A percentile compares a stretch with the other conserved stretches of the same genome.
Evolutionary conservation across 306 rosid species (phyloP).

Genomic region (Acacia crassicarpa): DNA sequence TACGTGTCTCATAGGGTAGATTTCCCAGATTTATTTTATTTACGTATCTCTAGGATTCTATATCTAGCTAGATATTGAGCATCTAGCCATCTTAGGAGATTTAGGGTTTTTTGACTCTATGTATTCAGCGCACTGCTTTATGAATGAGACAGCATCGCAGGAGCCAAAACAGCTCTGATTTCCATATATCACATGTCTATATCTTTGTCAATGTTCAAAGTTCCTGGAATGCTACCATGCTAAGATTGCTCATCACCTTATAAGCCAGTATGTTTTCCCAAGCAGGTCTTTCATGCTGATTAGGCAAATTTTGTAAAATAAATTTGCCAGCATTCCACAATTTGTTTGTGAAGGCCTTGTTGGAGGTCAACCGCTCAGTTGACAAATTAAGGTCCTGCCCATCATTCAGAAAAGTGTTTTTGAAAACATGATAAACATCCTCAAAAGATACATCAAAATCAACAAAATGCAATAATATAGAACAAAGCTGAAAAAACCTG

Average conservation of each 20-base stretch:
- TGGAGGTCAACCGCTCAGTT: slow-evolving; percentile 76
- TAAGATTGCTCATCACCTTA: slow-evolving; percentile 48
- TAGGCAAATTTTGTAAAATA: slow-evolving; percentile 82
- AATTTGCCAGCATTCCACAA: slow-evolving; percentile 98
- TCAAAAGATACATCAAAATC: slow-evolving; percentile 3
- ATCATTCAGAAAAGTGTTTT: neutral
- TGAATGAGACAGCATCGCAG: neutral
- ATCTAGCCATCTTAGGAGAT: neutral
- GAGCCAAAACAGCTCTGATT: neutral
- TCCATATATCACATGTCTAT: neutral
- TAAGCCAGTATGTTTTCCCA: slow-evolving; percentile 67
- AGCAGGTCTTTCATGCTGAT: slow-evolving; percentile 49
- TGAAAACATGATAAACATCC: slow-evolving; percentile 20
- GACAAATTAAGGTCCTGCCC: slow-evolving; percentile 94
- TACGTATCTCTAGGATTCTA: neutral
- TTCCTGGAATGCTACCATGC: slow-evolving; percentile 16
- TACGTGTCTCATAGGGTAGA: neutral
- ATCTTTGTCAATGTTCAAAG: neutral
- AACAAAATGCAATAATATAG: neutral
- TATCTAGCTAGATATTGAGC: neutral
- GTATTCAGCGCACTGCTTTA: neutral
- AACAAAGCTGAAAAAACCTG: slow-evolving; percentile 63
- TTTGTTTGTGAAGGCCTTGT: slow-evolving; percentile 96
- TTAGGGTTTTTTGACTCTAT: neutral
- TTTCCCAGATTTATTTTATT: neutral